These are phyloP conservation scores for Rhodofomes roseus DNA, from an alignment of 1,284 basidiomycete genomes.

Conservation along the genomic window DNA sequence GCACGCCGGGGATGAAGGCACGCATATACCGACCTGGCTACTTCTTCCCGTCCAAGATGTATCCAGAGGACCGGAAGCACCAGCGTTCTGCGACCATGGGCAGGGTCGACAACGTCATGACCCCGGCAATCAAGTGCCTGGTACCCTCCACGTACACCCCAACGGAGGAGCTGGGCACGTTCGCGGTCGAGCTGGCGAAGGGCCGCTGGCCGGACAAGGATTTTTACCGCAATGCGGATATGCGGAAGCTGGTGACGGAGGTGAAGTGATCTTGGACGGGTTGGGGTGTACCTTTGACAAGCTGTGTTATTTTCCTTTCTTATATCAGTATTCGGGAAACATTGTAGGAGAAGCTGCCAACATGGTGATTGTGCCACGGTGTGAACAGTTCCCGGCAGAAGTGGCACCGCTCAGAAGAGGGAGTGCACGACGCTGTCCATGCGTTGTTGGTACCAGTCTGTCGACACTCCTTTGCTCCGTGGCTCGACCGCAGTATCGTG, in stretches of 20 bases:
- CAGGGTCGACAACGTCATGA: conserved; percentile 14
- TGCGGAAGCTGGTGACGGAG: conserved; percentile 21
- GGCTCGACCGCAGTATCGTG: too few relatives aligned
- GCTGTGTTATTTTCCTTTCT: too few relatives aligned
- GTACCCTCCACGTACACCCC: conserved; percentile 18
- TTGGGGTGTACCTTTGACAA: too few relatives aligned
- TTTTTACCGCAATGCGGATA: conserved; percentile 21
- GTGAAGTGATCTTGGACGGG: too few relatives aligned
- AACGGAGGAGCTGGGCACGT: conserved; percentile 22
- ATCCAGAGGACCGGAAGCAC: conserved; percentile 26
- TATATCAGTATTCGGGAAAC: too few relatives aligned
- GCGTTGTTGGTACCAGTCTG: too few relatives aligned
- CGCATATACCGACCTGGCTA: conserved; percentile 29
- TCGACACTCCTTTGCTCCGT: too few relatives aligned
- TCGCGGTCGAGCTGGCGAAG: conserved; percentile 28
- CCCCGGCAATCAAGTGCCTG: conserved; percentile 11
- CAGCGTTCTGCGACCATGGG: conserved; percentile 20
- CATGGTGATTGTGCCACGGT: too few relatives aligned
- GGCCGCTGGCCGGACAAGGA: conserved; percentile 26
- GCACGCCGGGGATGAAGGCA: conserved; percentile 17
- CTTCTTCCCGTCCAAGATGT: conserved; percentile 28
- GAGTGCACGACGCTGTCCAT: too few relatives aligned
- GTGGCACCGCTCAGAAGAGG: too few relatives aligned
- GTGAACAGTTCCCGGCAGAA: too few relatives aligned
- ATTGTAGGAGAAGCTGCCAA: too few relatives aligned